Percentiles rank a stretch among this genome's conserved stretches.
Evolutionary conservation across 1,284 basidiomycete species (phyloP).

Genomic region (Lentinula novae-zelandiae): DNA sequence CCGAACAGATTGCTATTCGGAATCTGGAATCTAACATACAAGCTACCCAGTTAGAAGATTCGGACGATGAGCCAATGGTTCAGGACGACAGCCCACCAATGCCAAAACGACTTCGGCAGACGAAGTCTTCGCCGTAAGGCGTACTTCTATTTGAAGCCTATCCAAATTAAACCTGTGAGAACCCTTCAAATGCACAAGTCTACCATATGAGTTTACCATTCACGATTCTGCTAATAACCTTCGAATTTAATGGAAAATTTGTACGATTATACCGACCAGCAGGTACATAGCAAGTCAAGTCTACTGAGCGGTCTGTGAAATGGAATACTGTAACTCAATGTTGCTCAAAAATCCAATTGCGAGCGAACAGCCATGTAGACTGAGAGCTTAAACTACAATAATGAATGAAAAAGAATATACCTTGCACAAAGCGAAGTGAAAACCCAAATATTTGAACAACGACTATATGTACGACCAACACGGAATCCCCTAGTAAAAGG

Average conservation of each 20-base stretch:
- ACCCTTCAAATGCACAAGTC: too few relatives aligned
- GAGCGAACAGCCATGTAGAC: too few relatives aligned
- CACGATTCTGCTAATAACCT: too few relatives aligned
- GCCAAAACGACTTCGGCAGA: not conserved
- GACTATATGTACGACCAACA: slow-evolving; percentile 12
- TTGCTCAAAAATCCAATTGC: too few relatives aligned
- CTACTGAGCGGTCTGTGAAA: too few relatives aligned
- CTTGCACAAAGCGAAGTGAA: slow-evolving; percentile 1
- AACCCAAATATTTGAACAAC: slow-evolving; percentile 15
- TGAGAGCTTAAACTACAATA: not conserved
- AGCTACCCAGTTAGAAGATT: not conserved
- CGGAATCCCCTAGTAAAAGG: slow-evolving; percentile 20
- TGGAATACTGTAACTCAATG: too few relatives aligned
- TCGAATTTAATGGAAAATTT: too few relatives aligned
- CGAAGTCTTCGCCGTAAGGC: not conserved
- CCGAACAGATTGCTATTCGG: not conserved
- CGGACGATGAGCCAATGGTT: slow-evolving; percentile 4
- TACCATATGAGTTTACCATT: too few relatives aligned
- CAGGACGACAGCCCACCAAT: not conserved
- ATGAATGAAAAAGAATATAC: not conserved
- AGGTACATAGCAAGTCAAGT: too few relatives aligned
- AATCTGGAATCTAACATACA: slow-evolving; percentile 1
- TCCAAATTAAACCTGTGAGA: too few relatives aligned
- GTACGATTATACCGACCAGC: too few relatives aligned
- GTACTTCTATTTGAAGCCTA: too few relatives aligned